Percentiles rank a stretch among this genome's conserved stretches.
Conservation (phyloP, 108 stramenopile genomes). For the Conticribra weissflogii region DNA sequence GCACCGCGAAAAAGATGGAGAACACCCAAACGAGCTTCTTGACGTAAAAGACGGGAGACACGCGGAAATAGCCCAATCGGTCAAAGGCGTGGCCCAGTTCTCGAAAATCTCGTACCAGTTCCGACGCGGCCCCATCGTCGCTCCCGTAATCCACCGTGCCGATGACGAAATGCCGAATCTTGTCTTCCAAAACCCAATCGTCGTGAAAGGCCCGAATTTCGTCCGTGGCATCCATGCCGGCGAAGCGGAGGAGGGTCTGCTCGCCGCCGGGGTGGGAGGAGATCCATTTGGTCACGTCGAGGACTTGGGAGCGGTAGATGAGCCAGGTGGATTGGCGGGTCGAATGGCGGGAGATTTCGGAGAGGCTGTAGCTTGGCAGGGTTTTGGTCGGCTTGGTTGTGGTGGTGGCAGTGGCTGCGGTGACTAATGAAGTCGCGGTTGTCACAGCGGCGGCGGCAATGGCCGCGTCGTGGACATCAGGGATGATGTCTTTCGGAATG, state of each 20-base stretch:
- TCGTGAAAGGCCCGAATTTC: slow-evolving; percentile 74
- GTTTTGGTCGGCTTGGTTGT: background rate
- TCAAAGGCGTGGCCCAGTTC: slow-evolving; percentile 54
- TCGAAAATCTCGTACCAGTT: slow-evolving; percentile 62
- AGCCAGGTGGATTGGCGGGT: slow-evolving; percentile 53
- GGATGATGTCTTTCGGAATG: too few species aligned
- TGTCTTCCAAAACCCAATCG: slow-evolving; percentile 49
- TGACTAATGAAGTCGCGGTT: too few species aligned
- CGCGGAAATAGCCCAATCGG: slow-evolving; percentile 44
- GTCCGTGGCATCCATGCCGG: slow-evolving; percentile 79
- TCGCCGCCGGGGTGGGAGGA: slow-evolving; percentile 74
- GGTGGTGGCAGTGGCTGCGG: too few species aligned
- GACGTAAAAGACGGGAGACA: slow-evolving; percentile 42
- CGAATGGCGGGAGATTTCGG: slow-evolving; percentile 50
- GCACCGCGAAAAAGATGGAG: slow-evolving; percentile 20
- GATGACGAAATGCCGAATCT: slow-evolving; percentile 63
- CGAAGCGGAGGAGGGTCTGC: slow-evolving; percentile 64
- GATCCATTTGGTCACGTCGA: slow-evolving; percentile 76
- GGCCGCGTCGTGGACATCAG: background rate
- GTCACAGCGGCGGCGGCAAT: background rate
- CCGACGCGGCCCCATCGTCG: slow-evolving; percentile 36
- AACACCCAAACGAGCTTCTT: slow-evolving; percentile 32
- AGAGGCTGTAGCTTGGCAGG: slow-evolving; percentile 38
- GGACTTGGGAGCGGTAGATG: slow-evolving; percentile 61
- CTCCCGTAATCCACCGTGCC: slow-evolving; percentile 46